phyloP scores from a whole-genome alignment of 768 basidiomycete genomes.

The Termitomyces sp. region DNA sequence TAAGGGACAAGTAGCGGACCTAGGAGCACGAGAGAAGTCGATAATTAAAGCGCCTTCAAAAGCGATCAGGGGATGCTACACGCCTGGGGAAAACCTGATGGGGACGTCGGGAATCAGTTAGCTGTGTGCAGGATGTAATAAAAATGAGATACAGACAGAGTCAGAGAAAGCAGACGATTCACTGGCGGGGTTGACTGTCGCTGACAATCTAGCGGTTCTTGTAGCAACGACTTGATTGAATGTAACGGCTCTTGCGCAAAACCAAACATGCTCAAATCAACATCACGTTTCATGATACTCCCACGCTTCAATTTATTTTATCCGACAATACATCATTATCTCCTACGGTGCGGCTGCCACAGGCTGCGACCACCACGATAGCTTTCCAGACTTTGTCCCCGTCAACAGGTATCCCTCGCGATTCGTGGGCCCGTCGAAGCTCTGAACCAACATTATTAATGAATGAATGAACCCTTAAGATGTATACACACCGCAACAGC shows the following conservation, averaged over 20 bases:
- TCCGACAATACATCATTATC: background rate
- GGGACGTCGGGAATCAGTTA: background rate
- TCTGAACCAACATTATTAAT: slow-evolving; percentile 26
- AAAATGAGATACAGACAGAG: slow-evolving; percentile 14
- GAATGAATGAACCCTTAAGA: background rate
- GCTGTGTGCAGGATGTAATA: background rate
- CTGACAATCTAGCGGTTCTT: slow-evolving; percentile 35
- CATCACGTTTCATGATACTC: slow-evolving; percentile 19
- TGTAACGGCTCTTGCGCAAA: slow-evolving; percentile 30
- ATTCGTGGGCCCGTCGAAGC: slow-evolving; percentile 41
- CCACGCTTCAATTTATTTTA: slow-evolving; percentile 12
- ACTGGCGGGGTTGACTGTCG: slow-evolving; percentile 33
- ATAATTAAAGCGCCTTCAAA: slow-evolving; percentile 26
- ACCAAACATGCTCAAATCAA: slow-evolving; percentile 34
- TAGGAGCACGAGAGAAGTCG: slow-evolving; percentile 22
- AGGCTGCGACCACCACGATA: slow-evolving; percentile 59
- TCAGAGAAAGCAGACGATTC: slow-evolving; percentile 17
- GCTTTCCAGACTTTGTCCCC: slow-evolving; percentile 50
- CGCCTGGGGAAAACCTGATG: slow-evolving; percentile 20
- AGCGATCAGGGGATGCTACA: slow-evolving; percentile 23
- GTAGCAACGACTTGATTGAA: slow-evolving; percentile 45
- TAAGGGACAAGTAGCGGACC: slow-evolving; percentile 18
- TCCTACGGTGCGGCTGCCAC: slow-evolving; percentile 24
- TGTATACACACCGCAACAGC: slow-evolving; percentile 37
- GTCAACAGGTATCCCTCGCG: slow-evolving; percentile 47